phyloP scores from a whole-genome alignment of 148 eudicot genomes.

The Arbutus unedo region DNA sequence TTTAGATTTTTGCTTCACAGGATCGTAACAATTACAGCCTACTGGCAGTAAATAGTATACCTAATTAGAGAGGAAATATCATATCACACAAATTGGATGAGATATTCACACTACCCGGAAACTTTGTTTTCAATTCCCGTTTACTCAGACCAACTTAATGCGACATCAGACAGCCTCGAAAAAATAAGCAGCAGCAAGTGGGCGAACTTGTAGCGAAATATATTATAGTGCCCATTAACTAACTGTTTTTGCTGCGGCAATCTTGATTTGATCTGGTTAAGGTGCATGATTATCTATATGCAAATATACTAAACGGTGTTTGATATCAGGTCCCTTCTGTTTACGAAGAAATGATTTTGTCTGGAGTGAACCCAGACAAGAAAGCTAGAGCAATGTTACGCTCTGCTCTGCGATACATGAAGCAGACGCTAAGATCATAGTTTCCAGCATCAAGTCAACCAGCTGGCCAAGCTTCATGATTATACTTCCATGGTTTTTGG shows the following conservation, averaged over 20 bases:
- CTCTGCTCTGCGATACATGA: conserved; percentile 90
- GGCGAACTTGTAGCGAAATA: background rate
- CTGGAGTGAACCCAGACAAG: conserved; percentile 82
- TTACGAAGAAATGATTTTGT: conserved; percentile 85
- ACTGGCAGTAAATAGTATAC: background rate
- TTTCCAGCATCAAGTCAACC: conserved; percentile 8
- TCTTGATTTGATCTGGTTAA: conserved; percentile 5
- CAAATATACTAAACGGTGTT: background rate
- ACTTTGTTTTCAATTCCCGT: background rate
- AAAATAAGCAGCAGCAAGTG: too few relatives aligned
- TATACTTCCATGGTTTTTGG: background rate
- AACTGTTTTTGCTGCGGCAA: background rate
- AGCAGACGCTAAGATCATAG: conserved; percentile 54
- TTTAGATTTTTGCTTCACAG: too few relatives aligned
- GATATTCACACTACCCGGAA: background rate
- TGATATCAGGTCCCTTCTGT: conserved; percentile 82
- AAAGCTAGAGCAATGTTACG: conserved; percentile 92
- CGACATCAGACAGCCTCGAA: background rate
- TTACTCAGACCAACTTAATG: background rate
- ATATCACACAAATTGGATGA: background rate
- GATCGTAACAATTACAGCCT: too few relatives aligned
- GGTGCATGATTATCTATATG: background rate
- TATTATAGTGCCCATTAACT: background rate
- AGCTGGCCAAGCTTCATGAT: conserved; percentile 2
- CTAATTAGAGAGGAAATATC: background rate